Evolutionary conservation across 345 rosid species (phyloP), one percentile per base, ranked within the genome.

Genomic region (Psidium friedrichsthalianum): DNA sequence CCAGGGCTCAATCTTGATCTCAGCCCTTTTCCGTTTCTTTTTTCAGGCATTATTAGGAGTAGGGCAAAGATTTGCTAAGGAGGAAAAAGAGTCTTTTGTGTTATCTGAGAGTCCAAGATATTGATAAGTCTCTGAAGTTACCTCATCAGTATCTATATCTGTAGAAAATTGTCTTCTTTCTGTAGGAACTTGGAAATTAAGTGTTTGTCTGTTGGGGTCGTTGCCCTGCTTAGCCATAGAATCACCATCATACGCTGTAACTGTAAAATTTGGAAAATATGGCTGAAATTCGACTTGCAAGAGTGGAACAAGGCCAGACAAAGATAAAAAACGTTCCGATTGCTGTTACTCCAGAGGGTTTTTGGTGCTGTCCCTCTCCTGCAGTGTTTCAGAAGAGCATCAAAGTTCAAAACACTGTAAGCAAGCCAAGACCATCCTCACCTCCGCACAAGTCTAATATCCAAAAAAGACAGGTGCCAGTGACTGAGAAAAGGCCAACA

Each of bases 341-440:
- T 91, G 99, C 98, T 74, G 98, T 96, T 83, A 97, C 98, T 25
- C 98, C 98, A 69, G 98, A 97, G 91, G 99, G 98, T 56, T 97
- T 97, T 88, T 97, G 99, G 99, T 97, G 99, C 85, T 97, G 98
- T 85, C 99, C 99, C 58, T 97, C 98, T 58, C 99, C 98, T 85
- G 96, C 92, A 64, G 96, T 90, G 84, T 97, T 97, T 89, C 99
- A 97, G 85, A 97, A 95, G 92, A 91, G 94, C 86, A 87, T 87
- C 40, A 97, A 95, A 90, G 83, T 93, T 58, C 95, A 93, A 83
- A 90, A 92, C 89, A 89, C 95, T 84, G 89, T 90, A 76, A 93
- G 89, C 91, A 95, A 95, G 83, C 90, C 94, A 84, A 90, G 94
- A 85, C 85, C 96, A 84, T 90, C 97, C 64, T 92, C 97, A 36